A percentile compares a stretch with the other conserved stretches of the same genome.
Evolutionary conservation across 2,329 filamentous ascomycete genomes (phyloP).

Genomic region (Coleophoma crateriformis): DNA sequence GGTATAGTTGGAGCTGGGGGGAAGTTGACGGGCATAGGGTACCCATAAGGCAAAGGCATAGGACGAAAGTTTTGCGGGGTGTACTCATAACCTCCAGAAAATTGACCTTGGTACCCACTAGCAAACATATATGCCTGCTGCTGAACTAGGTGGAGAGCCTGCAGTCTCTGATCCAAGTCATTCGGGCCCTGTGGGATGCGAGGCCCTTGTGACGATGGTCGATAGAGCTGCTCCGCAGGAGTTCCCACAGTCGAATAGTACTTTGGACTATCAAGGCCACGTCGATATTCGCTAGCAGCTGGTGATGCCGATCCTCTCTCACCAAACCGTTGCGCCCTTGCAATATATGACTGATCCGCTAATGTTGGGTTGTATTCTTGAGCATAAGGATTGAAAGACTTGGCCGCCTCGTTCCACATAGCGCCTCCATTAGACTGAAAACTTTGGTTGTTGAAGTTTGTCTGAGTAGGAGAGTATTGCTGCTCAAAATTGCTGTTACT

Average conservation of each 20-base stretch:
- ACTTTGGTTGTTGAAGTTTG: constrained; percentile 15
- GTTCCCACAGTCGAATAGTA: constrained; percentile 19
- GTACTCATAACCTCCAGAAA: constrained; percentile 17
- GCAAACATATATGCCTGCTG: constrained; percentile 29
- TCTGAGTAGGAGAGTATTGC: constrained; percentile 20
- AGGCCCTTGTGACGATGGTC: constrained; percentile 20
- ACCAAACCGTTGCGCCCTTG: constrained; percentile 15
- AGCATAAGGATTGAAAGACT: constrained; percentile 16
- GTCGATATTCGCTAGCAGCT: constrained; percentile 25
- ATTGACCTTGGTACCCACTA: constrained; percentile 28
- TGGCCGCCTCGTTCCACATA: constrained; percentile 22
- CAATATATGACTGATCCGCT: constrained; percentile 21
- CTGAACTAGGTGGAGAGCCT: constrained; percentile 19
- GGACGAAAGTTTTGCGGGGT: constrained; percentile 29
- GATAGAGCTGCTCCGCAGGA: constrained; percentile 21
- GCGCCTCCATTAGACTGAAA: constrained; percentile 14
- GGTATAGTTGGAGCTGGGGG: constrained; percentile 16
- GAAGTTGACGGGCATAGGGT: constrained; percentile 25
- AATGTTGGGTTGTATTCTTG: constrained; percentile 20
- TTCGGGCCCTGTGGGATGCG: constrained; percentile 18
- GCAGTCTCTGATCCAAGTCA: constrained; percentile 22
- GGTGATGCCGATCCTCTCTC: constrained; percentile 23
- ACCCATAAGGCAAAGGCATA: constrained; percentile 28
- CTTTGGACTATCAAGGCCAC: constrained; percentile 24
- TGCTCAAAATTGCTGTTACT: constrained; percentile 10